Percentiles rank a stretch among this genome's conserved stretches.
phyloP scores from a whole-genome alignment of 495 filamentous ascomycete genomes.

The Penicillium arizonense region DNA sequence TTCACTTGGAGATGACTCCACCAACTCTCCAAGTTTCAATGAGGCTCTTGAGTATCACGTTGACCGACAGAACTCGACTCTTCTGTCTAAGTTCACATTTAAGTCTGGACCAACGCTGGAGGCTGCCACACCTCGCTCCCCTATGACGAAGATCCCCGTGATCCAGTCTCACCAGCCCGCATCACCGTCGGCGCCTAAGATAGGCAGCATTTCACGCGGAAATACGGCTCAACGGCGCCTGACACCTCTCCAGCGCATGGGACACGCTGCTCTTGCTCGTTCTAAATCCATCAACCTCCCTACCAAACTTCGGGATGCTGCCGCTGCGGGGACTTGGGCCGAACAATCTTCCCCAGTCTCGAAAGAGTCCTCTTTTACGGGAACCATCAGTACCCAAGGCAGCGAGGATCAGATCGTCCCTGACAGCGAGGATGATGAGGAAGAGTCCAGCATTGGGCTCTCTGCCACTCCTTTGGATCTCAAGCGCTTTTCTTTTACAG shows the following conservation, averaged over 20 bases:
- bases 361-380: slow-evolving; percentile 1
- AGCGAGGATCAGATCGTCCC: slow-evolving; percentile 78
- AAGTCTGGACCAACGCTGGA: slow-evolving; percentile 12
- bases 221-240: slow-evolving; percentile 26
- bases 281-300: slow-evolving; percentile 38
- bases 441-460: slow-evolving; percentile 29
- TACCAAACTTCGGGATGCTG: slow-evolving; percentile 14
- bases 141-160: slow-evolving; percentile 14
- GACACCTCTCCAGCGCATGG: slow-evolving; percentile 49
- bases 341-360: slow-evolving; percentile 6
- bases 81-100: slow-evolving; percentile 37
- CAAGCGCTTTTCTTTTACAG: slow-evolving; percentile 53
- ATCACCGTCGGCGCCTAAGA: slow-evolving; percentile 7
- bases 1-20: slow-evolving; percentile 2
- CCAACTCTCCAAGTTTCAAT: slow-evolving; percentile 25
- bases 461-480: slow-evolving; percentile 41
- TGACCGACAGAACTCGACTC: slow-evolving; percentile 33
- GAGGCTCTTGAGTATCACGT: slow-evolving; percentile 38
- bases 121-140: neutral
- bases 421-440: slow-evolving; percentile 63
- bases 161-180: slow-evolving; percentile 5
- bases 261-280: slow-evolving; percentile 43
- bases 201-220: slow-evolving; percentile 6
- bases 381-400: slow-evolving; percentile 39
- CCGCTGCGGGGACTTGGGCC: slow-evolving; percentile 6